Evolutionary conservation across 2,329 filamentous ascomycete species (phyloP).

Genomic region (Fusarium sp.): DNA sequence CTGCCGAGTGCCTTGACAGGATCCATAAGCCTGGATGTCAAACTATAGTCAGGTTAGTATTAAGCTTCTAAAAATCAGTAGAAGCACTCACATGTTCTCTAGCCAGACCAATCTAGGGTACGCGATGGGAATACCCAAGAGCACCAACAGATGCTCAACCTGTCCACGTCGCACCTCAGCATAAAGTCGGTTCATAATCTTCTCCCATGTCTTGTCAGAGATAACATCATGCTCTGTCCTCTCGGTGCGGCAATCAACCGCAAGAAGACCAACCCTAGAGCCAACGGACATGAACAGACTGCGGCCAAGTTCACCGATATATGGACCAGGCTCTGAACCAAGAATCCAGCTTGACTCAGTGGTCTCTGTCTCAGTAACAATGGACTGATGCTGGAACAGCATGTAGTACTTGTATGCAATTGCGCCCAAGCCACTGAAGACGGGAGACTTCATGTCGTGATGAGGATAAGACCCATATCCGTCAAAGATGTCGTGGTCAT

Average conservation of each 20-base stretch:
- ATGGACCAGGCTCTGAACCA: conserved; percentile 83
- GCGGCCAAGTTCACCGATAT: conserved; percentile 87
- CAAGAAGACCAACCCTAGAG: conserved; percentile 82
- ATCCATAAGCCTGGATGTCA: conserved; percentile 88
- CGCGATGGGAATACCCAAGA: conserved; percentile 86
- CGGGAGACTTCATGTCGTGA: conserved; percentile 88
- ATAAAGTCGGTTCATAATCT: conserved; percentile 87
- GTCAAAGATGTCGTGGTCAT: conserved; percentile 93
- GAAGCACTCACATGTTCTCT: conserved; percentile 71
- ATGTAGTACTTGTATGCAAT: conserved; percentile 99
- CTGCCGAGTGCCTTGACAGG: conserved; percentile 90
- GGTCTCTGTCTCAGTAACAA: conserved; percentile 81
- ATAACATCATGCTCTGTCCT: conserved; percentile 86
- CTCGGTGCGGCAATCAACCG: conserved; percentile 92
- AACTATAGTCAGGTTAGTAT: conserved; percentile 60
- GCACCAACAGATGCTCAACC: conserved; percentile 89
- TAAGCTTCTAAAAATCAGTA: neutral
- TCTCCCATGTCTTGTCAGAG: conserved; percentile 83
- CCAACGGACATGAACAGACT: conserved; percentile 90
- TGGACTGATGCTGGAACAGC: conserved; percentile 96
- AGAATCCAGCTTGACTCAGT: conserved; percentile 94
- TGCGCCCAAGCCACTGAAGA: conserved; percentile 89
- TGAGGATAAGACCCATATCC: conserved; percentile 95
- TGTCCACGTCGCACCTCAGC: conserved; percentile 84
- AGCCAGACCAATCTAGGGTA: conserved; percentile 81